Percentiles rank a stretch among this genome's conserved stretches.
These are phyloP conservation scores for Chimonanthus salicifolius DNA, from an alignment of 164 flowering plant genomes.

Conservation along the genomic window DNA sequence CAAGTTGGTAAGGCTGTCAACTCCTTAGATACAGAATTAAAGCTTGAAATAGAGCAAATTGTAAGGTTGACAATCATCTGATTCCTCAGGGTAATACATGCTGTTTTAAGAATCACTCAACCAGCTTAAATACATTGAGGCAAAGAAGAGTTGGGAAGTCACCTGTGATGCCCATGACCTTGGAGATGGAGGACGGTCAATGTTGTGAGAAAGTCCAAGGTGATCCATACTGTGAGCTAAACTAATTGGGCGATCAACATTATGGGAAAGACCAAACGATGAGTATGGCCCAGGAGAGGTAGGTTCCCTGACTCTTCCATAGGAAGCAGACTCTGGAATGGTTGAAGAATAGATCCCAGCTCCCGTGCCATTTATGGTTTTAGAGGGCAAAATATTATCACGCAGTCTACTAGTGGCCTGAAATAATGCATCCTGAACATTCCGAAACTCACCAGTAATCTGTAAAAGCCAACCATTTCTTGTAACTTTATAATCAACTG, in stretches of 20 bases:
- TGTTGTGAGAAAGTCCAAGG: slow-evolving; percentile 26
- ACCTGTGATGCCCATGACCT: slow-evolving; percentile 47
- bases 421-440: slow-evolving; percentile 57
- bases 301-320: slow-evolving; percentile 37
- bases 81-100: too few species aligned
- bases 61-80: too few species aligned
- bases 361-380: slow-evolving; percentile 20
- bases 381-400: slow-evolving; percentile 36
- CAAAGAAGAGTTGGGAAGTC: too few species aligned
- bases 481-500: too few species aligned
- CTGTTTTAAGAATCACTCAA: too few species aligned
- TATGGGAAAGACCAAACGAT: slow-evolving; percentile 24
- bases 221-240: slow-evolving; percentile 29
- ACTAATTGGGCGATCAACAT: slow-evolving; percentile 23
- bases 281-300: slow-evolving; percentile 37
- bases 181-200: slow-evolving; percentile 43
- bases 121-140: too few species aligned
- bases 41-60: too few species aligned
- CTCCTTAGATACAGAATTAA: too few species aligned
- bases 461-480: slow-evolving; percentile 17
- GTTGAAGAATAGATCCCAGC: slow-evolving; percentile 33
- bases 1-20: too few species aligned
- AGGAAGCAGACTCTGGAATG: slow-evolving; percentile 2
- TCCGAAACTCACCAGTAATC: slow-evolving; percentile 46
- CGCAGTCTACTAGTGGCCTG: slow-evolving; percentile 50